These are phyloP conservation scores for Arxiozyma heterogenica DNA, from an alignment of 1,139 yeast species.

Conservation along the genomic window DNA sequence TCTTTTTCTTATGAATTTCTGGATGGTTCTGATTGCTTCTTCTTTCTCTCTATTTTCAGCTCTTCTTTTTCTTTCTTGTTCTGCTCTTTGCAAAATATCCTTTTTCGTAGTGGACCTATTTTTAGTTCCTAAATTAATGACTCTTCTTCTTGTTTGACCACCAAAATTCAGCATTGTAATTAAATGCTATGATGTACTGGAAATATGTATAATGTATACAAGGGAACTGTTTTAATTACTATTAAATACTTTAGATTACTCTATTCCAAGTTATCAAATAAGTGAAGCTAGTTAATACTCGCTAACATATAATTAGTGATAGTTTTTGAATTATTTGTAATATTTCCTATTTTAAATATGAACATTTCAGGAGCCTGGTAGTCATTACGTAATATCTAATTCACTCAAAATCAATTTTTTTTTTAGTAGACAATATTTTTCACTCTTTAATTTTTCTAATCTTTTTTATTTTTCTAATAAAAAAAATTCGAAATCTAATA, in stretches of 20 bases:
- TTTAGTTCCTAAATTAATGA: conserved; percentile 64
- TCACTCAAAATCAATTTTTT: too few species aligned
- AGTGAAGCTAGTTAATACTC: not conserved
- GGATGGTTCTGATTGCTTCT: conserved; percentile 42
- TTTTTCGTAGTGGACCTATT: conserved; percentile 16
- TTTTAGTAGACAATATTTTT: not conserved
- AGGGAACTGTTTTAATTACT: too few species aligned
- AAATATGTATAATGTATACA: not conserved
- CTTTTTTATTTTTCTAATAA: too few species aligned
- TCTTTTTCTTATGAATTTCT: conserved; percentile 37
- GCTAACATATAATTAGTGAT: not conserved
- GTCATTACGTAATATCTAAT: not conserved
- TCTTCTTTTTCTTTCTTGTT: conserved; percentile 56
- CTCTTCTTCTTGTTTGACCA: conserved; percentile 54
- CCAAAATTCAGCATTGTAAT: conserved; percentile 43
- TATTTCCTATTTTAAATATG: too few species aligned
- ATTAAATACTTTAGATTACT: not conserved
- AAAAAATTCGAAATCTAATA: too few species aligned
- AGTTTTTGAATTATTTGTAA: too few species aligned
- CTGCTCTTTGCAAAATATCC: conserved; percentile 50
- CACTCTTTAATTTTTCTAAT: not conserved
- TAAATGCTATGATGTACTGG: too few species aligned
- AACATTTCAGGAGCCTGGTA: not conserved
- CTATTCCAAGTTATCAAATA: not conserved
- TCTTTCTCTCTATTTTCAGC: conserved; percentile 46